Conservation (phyloP, 805 yeast species). For the Ascoidea asiatica region DNA sequence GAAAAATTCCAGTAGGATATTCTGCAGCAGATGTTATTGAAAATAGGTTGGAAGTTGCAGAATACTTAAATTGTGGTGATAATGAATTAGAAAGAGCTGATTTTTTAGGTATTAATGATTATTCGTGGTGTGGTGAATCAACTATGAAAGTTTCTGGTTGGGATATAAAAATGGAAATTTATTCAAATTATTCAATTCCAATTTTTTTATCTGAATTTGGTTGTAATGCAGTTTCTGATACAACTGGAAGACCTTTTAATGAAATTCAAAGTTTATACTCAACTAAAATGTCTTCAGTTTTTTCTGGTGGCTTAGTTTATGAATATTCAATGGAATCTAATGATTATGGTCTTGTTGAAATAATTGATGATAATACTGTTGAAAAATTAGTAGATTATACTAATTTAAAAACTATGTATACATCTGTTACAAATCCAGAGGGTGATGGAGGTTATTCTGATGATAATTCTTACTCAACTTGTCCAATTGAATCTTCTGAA, state of each 20-base stretch:
- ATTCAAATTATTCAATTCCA: slow-evolving; percentile 63
- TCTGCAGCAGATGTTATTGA: slow-evolving; percentile 77
- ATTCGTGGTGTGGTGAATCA: slow-evolving; percentile 86
- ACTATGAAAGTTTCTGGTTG: slow-evolving; percentile 61
- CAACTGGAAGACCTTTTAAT: slow-evolving; percentile 56
- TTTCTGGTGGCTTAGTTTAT: slow-evolving; percentile 88
- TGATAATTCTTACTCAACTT: slow-evolving; percentile 32
- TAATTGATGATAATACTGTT: slow-evolving; percentile 33
- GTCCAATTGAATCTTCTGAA: slow-evolving; percentile 36
- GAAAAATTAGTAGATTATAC: slow-evolving; percentile 40
- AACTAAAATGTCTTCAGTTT: slow-evolving; percentile 61
- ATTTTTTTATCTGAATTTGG: slow-evolving; percentile 78
- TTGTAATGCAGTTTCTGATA: slow-evolving; percentile 44
- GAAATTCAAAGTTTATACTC: slow-evolving; percentile 70
- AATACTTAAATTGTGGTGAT: slow-evolving; percentile 79
- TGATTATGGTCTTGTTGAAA: slow-evolving; percentile 67
- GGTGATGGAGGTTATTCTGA: slow-evolving; percentile 63
- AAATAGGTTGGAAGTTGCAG: slow-evolving; percentile 60
- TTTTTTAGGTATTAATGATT: slow-evolving; percentile 85
- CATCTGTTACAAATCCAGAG: slow-evolving; percentile 40
- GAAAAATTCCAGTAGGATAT: slow-evolving; percentile 68
- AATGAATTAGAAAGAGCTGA: slow-evolving; percentile 68
- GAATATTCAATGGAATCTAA: slow-evolving; percentile 72
- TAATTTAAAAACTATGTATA: slow-evolving; percentile 40
- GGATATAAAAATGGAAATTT: slow-evolving; percentile 47